These are phyloP conservation scores for Colletotrichum lentis DNA, from an alignment of 2,329 filamentous ascomycete species.

Conservation along the genomic window DNA sequence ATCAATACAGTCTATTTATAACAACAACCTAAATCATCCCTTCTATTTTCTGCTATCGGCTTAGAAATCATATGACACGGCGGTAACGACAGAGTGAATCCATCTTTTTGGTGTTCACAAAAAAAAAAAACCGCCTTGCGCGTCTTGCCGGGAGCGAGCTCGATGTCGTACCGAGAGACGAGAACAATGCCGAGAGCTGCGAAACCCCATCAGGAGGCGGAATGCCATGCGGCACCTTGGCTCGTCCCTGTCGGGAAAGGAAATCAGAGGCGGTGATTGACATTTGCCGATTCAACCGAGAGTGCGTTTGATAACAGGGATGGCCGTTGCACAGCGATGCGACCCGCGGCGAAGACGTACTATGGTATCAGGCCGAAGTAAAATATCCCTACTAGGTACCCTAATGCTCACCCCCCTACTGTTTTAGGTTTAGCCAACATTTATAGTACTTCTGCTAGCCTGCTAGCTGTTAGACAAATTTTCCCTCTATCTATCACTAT, in stretches of 20 bases:
- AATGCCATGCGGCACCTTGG: slow-evolving; percentile 41
- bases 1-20: no score
- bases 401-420: no score
- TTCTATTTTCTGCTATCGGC: no score
- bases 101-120: slow-evolving; percentile 31
- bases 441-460: no score
- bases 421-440: no score
- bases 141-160: slow-evolving; percentile 29
- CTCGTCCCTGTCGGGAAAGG: slow-evolving; percentile 43
- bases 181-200: neutral
- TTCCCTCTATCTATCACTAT: no score
- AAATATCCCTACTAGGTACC: no score
- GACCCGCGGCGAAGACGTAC: slow-evolving; percentile 63
- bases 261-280: slow-evolving; percentile 51
- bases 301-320: slow-evolving; percentile 49
- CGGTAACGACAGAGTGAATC: slow-evolving; percentile 34
- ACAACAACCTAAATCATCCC: no score
- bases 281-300: slow-evolving; percentile 49
- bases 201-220: neutral
- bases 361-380: no score
- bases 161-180: slow-evolving; percentile 32
- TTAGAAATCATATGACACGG: slow-evolving; percentile 35
- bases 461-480: no score
- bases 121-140: no score
- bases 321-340: slow-evolving; percentile 56